A percentile compares a stretch with the other conserved stretches of the same genome.
These are phyloP conservation scores for Corchorus capsularis DNA, from an alignment of 345 rosid species.

Conservation along the genomic window DNA sequence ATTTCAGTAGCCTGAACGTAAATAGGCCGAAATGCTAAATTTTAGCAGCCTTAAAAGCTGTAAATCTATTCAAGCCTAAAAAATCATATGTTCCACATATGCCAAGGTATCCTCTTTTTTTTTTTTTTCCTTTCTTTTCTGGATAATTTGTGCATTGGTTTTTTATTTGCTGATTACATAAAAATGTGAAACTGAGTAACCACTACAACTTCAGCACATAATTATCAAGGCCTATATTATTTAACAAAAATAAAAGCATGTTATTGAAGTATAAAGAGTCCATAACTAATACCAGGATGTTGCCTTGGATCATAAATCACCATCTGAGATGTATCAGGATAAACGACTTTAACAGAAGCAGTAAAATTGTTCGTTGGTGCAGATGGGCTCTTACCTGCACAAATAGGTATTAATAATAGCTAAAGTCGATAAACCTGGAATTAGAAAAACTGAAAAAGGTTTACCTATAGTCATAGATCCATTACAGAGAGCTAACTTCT, in stretches of 20 bases:
- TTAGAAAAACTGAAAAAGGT: constrained; percentile 14
- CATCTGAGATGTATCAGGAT: constrained; percentile 76
- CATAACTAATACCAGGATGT: constrained; percentile 53
- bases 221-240: not conserved
- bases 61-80: no score
- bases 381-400: constrained; percentile 41
- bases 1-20: no score
- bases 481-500: constrained; percentile 50
- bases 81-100: no score
- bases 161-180: not conserved
- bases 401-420: constrained; percentile 16
- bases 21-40: no score
- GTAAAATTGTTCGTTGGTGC: constrained; percentile 39
- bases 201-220: not conserved
- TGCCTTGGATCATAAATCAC: constrained; percentile 71
- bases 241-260: not conserved
- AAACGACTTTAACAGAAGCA: constrained; percentile 50
- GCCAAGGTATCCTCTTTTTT: no score
- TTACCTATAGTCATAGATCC: constrained; percentile 55
- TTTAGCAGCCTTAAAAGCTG: no score
- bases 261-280: constrained; percentile 9
- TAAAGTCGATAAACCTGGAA: not conserved
- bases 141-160: no score
- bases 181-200: no score
- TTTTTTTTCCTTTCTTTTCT: no score